Evolutionary conservation across 768 basidiomycete genomes (phyloP), one percentile per base, ranked within the genome.

Genomic region (Lactifluus echinatus): DNA sequence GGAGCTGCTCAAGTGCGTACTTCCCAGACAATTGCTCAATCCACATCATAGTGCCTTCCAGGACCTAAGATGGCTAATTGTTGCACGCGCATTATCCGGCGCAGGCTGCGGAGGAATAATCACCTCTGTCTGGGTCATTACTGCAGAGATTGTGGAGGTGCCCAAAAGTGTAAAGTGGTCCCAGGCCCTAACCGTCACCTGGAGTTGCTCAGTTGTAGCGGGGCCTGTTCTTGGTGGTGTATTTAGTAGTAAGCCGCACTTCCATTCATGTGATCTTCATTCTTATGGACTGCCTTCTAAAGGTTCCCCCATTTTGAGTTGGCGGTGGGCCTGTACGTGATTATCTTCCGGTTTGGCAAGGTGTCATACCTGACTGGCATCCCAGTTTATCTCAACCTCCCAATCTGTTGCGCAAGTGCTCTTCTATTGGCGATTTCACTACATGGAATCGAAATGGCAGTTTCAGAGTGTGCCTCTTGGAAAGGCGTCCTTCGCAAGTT

Each of bases 21-120:
- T 37, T 40, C 34, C 23, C 47, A 29, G 19, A 17, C 11, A 17
- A 57, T n/a, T 58, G n/a, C 59, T 23, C n/a, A n/a, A n/a, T 49
- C 56, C 60, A 43, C 58, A 61, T 46, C 44, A 37, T 57, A 60
- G 57, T 50, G 17, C 44, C 36, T 37, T 50, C 26, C 64, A 85
- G 82, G 76, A 70, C 59, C 75, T 80, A 48, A 69, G 72, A 55
- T 85, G 82, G 80, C 77, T 91, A 50, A 87, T 90, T 57, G 70
- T 80, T 24, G 79, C 83, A 51, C 78, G 89, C 45, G 76, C 72
- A 49, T 57, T 80, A 52, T 85, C 88, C 57, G 90, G 90, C 42
- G 75, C 89, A 57, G 90, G 90, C n/a, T 90, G 85, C 15, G 90
- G 90, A 34, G 90, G 90, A 8, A 90, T 93, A 61, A 89, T 91